Evolutionary conservation across 345 rosid genomes (phyloP).

Genomic region (Kernera saxatilis): DNA sequence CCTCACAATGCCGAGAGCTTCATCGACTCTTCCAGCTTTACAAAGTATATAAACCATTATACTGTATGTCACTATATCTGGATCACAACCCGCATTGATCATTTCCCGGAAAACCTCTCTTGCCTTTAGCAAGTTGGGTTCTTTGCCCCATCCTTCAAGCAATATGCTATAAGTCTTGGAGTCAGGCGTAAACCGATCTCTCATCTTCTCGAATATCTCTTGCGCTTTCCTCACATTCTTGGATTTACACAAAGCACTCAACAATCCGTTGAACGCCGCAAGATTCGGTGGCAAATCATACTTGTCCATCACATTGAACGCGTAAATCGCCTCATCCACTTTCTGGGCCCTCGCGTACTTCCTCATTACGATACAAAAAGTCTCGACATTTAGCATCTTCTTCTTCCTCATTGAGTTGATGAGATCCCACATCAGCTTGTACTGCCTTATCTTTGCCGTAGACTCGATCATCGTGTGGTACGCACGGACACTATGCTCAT

Average conservation of each 20-base stretch:
- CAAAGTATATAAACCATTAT: conserved; percentile 84
- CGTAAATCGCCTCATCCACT: conserved; percentile 75
- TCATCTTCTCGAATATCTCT: conserved; percentile 66
- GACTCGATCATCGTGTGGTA: conserved; percentile 73
- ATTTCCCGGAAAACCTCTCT: conserved; percentile 72
- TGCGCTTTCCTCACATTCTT: conserved; percentile 91
- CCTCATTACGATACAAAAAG: conserved; percentile 87
- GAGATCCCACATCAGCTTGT: conserved; percentile 82
- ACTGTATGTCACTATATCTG: conserved; percentile 83
- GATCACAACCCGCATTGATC: conserved; percentile 58
- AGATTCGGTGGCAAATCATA: conserved; percentile 54
- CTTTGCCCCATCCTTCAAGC: conserved; percentile 90
- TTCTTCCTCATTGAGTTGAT: conserved; percentile 70
- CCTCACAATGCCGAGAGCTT: conserved; percentile 62
- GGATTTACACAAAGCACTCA: conserved; percentile 86
- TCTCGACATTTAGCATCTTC: conserved; percentile 61
- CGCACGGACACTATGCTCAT: conserved; percentile 57
- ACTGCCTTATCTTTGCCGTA: conserved; percentile 78
- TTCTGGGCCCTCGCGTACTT: conserved; percentile 74
- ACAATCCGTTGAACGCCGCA: conserved; percentile 69
- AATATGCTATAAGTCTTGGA: conserved; percentile 81
- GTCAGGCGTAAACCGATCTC: conserved; percentile 46
- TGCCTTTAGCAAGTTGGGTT: conserved; percentile 78
- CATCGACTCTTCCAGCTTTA: conserved; percentile 88
- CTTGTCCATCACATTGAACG: conserved; percentile 87